Evolutionary conservation across 2,329 filamentous ascomycete species (phyloP), one percentile per base, ranked within the genome.

Genomic region (Exophiala calicioides): DNA sequence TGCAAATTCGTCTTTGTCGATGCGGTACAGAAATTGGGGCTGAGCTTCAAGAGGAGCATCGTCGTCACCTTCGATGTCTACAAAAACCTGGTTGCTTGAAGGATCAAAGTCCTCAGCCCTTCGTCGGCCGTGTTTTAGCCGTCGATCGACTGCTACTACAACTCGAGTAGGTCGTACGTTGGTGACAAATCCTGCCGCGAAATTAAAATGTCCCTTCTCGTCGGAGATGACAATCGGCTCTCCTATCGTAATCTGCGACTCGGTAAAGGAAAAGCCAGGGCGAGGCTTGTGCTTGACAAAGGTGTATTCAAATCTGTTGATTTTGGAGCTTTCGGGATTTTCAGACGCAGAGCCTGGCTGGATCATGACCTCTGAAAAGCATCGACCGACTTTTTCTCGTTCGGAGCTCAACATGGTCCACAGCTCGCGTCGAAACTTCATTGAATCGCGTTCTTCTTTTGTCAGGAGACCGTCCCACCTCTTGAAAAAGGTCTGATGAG

Each of bases 1-100:
- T 68, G 89, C 95, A 68, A 98, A 98, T 63, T 98, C 93, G 60
- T 98, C 93, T 65, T 96, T 96, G 68, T 98, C 93, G 3, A 98
- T 74, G 18, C 93, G 85, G 60, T 95, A 98, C 30, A 78, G 67
- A 4, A 76, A 73, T 46, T 80, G 71, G 52, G 37, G 56, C 53
- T 42, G 57, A 47, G 7, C 13, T 21, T 42, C 34, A 45, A 18
- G 27, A 26, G 3, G 20, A 15, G 26, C 34, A 39, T 6, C 10
- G 20, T n/a, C 19, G 1, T 76, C 79, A 4, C 74, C 74, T 9
- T 96, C 95, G 55, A 96, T 91, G 36, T 90, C 90, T 4, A 81
- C 79, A 69, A 97, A 98, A 2, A 84, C 80, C 62, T 98, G 93
- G 58, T 96, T 95, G 42, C 75, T 75, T 3, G 74, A 69, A 39